phyloP scores from a whole-genome alignment of 148 eudicot genomes.

The Salicornia ramosissima region DNA sequence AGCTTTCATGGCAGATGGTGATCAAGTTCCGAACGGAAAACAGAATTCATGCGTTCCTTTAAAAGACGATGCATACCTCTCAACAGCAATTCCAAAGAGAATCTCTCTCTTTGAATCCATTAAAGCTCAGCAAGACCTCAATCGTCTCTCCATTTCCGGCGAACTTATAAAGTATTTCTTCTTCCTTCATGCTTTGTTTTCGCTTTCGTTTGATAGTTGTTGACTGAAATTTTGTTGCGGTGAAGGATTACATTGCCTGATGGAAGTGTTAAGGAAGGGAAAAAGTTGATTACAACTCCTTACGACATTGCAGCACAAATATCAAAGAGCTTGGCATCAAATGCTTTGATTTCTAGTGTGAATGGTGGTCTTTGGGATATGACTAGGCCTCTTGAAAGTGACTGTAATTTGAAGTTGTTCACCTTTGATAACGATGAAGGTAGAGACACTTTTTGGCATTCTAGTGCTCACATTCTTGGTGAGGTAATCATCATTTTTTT shows the following conservation, averaged over 20 bases:
- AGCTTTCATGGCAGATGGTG: conserved; percentile 25
- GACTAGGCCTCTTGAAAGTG: conserved; percentile 79
- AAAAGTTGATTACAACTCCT: conserved; percentile 69
- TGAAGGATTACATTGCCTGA: conserved; percentile 77
- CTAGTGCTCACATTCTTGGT: conserved; percentile 96
- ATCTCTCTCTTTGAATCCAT: conserved; percentile 48
- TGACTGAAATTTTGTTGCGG: conserved; percentile 4
- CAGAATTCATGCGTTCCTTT: conserved; percentile 15
- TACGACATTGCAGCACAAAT: conserved; percentile 66
- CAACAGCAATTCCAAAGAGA: conserved; percentile 49
- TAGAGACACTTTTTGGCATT: conserved; percentile 97
- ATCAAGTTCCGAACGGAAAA: conserved; percentile 19
- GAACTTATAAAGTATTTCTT: conserved; percentile 43
- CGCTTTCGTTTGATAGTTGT: neutral
- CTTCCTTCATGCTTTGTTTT: neutral
- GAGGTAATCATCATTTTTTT: conserved; percentile 39
- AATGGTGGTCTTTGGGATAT: conserved; percentile 83
- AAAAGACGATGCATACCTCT: conserved; percentile 63
- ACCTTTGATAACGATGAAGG: conserved; percentile 84
- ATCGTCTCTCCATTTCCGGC: conserved; percentile 39
- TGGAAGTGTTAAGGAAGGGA: conserved; percentile 85
- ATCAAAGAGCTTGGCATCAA: conserved; percentile 80
- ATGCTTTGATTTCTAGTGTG: conserved; percentile 71
- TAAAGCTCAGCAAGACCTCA: conserved; percentile 32
- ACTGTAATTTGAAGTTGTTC: conserved; percentile 64